Evolutionary conservation across 106 monocot species (phyloP).

Genomic region (Dendrobium nobile): DNA sequence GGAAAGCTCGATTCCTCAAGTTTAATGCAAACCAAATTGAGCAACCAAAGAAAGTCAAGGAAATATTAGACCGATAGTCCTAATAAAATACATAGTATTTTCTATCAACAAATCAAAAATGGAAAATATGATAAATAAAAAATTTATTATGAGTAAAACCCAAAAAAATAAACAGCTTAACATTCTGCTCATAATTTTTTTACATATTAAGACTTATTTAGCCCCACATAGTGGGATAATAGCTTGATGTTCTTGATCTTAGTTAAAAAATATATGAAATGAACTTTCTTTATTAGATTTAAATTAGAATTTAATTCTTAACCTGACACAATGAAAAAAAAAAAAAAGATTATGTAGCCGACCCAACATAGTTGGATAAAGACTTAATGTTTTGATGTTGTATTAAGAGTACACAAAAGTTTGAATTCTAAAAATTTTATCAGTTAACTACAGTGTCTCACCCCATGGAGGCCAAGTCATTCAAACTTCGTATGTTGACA

Average conservation of each 20-base stretch:
- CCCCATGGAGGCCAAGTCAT: conserved; percentile 73
- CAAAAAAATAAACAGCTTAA: too few species aligned
- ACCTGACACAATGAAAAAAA: too few species aligned
- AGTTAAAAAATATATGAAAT: too few species aligned
- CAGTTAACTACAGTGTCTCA: conserved; percentile 15
- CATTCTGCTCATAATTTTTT: too few species aligned
- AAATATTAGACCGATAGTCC: background rate
- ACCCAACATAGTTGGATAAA: too few species aligned
- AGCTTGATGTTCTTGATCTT: too few species aligned
- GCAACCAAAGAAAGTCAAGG: background rate
- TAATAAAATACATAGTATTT: background rate
- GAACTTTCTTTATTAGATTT: too few species aligned
- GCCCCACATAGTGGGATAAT: too few species aligned
- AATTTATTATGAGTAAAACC: too few species aligned
- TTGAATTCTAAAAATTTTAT: background rate
- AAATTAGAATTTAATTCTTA: too few species aligned
- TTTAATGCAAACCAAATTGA: background rate
- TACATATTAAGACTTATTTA: too few species aligned
- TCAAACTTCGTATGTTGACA: conserved; percentile 58
- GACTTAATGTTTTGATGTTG: background rate
- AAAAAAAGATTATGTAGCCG: too few species aligned
- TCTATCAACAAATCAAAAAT: background rate
- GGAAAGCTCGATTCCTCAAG: background rate
- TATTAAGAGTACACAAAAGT: background rate
- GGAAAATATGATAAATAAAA: background rate